These are phyloP conservation scores for Rhizomucor pusillus DNA, from an alignment of 371 early-diverging fungal species.

Conservation along the genomic window DNA sequence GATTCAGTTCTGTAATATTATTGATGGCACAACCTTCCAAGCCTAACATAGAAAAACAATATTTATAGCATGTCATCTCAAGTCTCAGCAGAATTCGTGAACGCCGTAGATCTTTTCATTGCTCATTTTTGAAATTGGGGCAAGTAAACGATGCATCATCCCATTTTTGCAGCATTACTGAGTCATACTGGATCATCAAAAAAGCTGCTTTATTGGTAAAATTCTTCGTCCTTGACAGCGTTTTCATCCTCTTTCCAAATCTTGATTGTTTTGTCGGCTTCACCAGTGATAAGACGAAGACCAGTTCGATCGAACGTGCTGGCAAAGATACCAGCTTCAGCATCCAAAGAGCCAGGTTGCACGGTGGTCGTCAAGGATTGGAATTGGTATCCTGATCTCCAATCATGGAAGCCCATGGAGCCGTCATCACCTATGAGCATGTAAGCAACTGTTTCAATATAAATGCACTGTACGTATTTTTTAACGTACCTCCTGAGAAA, in stretches of 20 bases:
- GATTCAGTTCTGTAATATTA: too few relatives aligned
- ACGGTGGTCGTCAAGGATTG: conserved; percentile 81
- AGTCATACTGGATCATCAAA: too few relatives aligned
- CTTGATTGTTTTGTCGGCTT: conserved; percentile 98
- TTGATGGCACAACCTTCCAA: too few relatives aligned
- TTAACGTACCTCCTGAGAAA: conserved; percentile 79
- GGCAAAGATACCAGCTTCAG: conserved; percentile 93
- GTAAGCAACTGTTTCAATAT: not conserved
- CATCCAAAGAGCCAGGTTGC: conserved; percentile 96
- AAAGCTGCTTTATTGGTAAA: conserved; percentile 20
- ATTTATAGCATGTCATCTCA: too few relatives aligned
- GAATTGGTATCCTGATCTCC: conserved; percentile 94
- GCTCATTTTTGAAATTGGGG: too few relatives aligned
- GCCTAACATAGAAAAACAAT: too few relatives aligned
- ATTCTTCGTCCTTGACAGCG: conserved; percentile 53
- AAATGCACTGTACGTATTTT: not conserved
- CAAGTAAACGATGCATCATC: too few relatives aligned
- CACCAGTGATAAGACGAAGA: conserved; percentile 92
- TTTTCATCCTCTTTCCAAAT: conserved; percentile 86
- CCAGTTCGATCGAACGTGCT: conserved; percentile 95
- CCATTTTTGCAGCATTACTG: too few relatives aligned
- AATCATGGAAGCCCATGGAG: conserved; percentile 95
- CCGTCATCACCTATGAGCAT: conserved; percentile 79
- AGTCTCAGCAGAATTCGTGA: too few relatives aligned
- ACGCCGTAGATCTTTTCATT: too few relatives aligned